Evolutionary conservation across 768 basidiomycete genomes (phyloP).

Genomic region (Vararia minispora): DNA sequence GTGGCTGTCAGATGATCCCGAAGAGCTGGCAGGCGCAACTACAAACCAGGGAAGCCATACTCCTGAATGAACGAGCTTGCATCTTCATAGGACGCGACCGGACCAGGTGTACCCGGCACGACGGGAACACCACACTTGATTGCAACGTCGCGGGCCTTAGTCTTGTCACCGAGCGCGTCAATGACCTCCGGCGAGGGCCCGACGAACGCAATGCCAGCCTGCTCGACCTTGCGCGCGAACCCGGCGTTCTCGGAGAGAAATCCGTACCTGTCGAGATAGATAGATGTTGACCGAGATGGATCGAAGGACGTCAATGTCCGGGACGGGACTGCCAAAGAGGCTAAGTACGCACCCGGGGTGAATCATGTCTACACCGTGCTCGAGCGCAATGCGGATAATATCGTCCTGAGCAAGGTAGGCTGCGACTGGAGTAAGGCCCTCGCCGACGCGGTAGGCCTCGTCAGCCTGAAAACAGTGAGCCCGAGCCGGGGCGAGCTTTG

Average conservation of each 20-base stretch:
- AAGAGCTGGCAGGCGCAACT: not conserved
- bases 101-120: slow-evolving; percentile 96
- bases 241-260: slow-evolving; percentile 96
- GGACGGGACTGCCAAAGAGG: not conserved
- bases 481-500: no score
- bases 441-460: slow-evolving; percentile 97
- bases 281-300: not conserved
- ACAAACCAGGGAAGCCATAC: slow-evolving; percentile 83
- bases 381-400: slow-evolving; percentile 91
- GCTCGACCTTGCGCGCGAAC: slow-evolving; percentile 97
- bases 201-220: slow-evolving; percentile 94
- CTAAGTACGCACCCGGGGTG: slow-evolving; percentile 70
- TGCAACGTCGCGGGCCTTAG: slow-evolving; percentile 78
- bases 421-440: slow-evolving; percentile 89
- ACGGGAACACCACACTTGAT: slow-evolving; percentile 89
- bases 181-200: slow-evolving; percentile 95
- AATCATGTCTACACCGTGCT: slow-evolving; percentile 99
- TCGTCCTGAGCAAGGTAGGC: slow-evolving; percentile 98
- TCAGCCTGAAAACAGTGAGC: slow-evolving; percentile 79
- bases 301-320: not conserved
- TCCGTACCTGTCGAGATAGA: slow-evolving; percentile 88
- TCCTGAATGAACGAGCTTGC: slow-evolving; percentile 88
- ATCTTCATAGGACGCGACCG: slow-evolving; percentile 69
- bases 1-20: not conserved
- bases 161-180: slow-evolving; percentile 97